Percentiles rank a stretch among this genome's conserved stretches.
phyloP scores from a whole-genome alignment of 225 moss, liverwort and hornwort species.

The Thuidium tamariscinum region DNA sequence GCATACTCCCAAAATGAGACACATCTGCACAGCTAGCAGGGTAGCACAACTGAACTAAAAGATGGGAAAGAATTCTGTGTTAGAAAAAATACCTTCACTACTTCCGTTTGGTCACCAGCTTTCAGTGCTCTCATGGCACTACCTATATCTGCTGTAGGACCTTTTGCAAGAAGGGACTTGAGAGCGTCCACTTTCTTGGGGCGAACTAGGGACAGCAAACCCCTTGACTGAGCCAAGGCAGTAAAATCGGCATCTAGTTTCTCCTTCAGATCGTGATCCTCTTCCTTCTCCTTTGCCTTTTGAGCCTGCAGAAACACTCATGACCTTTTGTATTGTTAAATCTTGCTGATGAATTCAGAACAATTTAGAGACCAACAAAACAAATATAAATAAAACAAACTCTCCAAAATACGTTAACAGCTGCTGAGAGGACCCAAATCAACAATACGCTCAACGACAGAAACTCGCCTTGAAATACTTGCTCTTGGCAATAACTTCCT shows the following conservation, averaged over 20 bases:
- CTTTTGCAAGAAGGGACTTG: constrained; percentile 44
- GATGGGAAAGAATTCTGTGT: not conserved
- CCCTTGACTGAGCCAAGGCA: constrained; percentile 61
- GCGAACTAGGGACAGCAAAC: constrained; percentile 61
- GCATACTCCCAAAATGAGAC: not conserved
- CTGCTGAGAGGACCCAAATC: not conserved
- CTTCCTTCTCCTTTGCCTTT: constrained; percentile 87
- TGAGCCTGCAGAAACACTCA: constrained; percentile 53
- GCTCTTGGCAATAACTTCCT: constrained; percentile 96
- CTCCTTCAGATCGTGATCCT: constrained; percentile 77
- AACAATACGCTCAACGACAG: not conserved
- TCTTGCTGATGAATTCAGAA: not conserved
- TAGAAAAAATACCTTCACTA: constrained; percentile 34
- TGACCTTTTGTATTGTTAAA: not conserved
- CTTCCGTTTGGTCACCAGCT: constrained; percentile 25
- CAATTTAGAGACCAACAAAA: not conserved
- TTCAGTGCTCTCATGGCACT: constrained; percentile 14
- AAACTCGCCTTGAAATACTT: constrained; percentile 74
- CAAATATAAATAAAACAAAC: not conserved
- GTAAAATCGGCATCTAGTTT: constrained; percentile 82
- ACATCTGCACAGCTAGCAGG: not conserved
- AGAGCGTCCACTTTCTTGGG: constrained; percentile 66
- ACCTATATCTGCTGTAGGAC: constrained; percentile 11
- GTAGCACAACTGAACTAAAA: not conserved
- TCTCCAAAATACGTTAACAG: not conserved